Evolutionary conservation across 2,329 filamentous ascomycete species (phyloP), one percentile per base, ranked within the genome.

Genomic region (Arachnomyces sp.): DNA sequence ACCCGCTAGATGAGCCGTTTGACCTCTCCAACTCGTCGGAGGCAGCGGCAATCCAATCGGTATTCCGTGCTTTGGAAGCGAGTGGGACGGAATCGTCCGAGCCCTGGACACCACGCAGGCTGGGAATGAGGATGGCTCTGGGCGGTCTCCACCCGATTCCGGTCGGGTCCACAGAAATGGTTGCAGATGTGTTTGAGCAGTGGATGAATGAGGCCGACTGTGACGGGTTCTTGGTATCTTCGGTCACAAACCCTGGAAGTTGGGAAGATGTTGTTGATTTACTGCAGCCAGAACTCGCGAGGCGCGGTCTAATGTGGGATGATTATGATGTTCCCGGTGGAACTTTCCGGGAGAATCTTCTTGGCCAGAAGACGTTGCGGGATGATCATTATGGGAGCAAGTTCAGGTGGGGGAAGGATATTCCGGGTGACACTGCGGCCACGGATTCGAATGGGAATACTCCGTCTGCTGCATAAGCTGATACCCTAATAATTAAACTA

Each of bases 321-420:
- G 44, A 44, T 3, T 48, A 52, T 3, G 62, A 66, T 18, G 60
- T 65, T 12, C 49, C 53, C n/a, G 50, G 13, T 39, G 46, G 73
- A 17, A 77, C 74, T 2, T 69, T 71, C 0, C 61, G 77, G 13
- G 79, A 83, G 59, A 81, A 74, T 59, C 62, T 82, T 0, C 82
- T 80, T 54, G 77, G 78, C 0, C 78, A 82, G 54, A 67, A 58
- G 4, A 63, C 68, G 11, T 52, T 83, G 43, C 65, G 77, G 29
- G 63, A 63, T 46, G 79, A 83, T 55, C 80, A 83, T 55, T 52
- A 65, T 0, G 80, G 78, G 1, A 74, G 69, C 36, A 57, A 50
- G 46, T 83, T 80, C 53, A 80, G 77, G 60, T 83, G 21, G 21
- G 21, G 21, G 21, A 25, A 25, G 21, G 21, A 25, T 25, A 9